These are phyloP conservation scores for Silene vulgaris DNA, from an alignment of 179 eudicot genomes.

Conservation along the genomic window DNA sequence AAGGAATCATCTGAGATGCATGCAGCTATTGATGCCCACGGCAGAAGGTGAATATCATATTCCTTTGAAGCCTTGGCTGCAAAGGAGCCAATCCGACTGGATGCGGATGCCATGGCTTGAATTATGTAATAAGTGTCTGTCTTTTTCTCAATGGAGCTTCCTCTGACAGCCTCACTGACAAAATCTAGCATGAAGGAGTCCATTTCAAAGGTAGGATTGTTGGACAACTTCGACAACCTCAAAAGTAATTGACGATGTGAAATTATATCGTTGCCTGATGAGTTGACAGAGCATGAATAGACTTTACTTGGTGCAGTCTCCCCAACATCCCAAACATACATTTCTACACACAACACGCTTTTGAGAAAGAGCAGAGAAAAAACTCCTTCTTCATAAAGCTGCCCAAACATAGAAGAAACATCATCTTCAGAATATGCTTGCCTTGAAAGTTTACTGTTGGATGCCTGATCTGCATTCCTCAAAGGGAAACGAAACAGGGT, in stretches of 20 bases:
- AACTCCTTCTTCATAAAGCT: slow-evolving; percentile 89
- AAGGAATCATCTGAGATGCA: slow-evolving; percentile 61
- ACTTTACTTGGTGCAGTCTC: slow-evolving; percentile 58
- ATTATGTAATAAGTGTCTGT: slow-evolving; percentile 67
- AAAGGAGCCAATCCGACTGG: slow-evolving; percentile 92
- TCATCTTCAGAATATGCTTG: slow-evolving; percentile 86
- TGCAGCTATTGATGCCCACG: slow-evolving; percentile 97
- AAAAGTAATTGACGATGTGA: slow-evolving; percentile 82
- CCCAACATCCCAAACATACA: slow-evolving; percentile 84
- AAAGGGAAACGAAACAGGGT: slow-evolving; percentile 97
- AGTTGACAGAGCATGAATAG: slow-evolving; percentile 69
- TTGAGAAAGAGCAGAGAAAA: slow-evolving; percentile 77
- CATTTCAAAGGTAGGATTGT: slow-evolving; percentile 39
- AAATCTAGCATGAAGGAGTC: slow-evolving; percentile 73
- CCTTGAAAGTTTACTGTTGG: slow-evolving; percentile 86
- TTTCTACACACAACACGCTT: slow-evolving; percentile 72
- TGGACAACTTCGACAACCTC: slow-evolving; percentile 60
- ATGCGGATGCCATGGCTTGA: slow-evolving; percentile 83
- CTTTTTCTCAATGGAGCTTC: slow-evolving; percentile 45
- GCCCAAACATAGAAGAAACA: slow-evolving; percentile 67
- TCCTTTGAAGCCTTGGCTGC: slow-evolving; percentile 76
- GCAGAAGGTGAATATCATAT: slow-evolving; percentile 84
- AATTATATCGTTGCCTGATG: slow-evolving; percentile 49
- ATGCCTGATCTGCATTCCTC: slow-evolving; percentile 87
- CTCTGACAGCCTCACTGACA: slow-evolving; percentile 54